Percentiles rank a stretch among this genome's conserved stretches.
These are phyloP conservation scores for Betula pendula DNA, from an alignment of 306 rosid species.

Conservation along the genomic window DNA sequence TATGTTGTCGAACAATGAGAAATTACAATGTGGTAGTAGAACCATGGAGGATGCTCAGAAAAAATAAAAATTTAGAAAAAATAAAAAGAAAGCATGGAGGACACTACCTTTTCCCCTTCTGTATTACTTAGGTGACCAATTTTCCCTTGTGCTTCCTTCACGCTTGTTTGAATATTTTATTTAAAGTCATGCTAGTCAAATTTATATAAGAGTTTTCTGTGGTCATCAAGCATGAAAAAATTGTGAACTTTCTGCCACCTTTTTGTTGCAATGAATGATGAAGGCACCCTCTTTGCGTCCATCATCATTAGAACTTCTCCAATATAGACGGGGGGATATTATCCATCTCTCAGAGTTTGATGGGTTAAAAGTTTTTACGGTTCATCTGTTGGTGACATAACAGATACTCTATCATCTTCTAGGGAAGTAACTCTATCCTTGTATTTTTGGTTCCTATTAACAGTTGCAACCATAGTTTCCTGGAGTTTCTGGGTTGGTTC, in stretches of 20 bases:
- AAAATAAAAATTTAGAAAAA: too few species aligned
- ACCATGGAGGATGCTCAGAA: too few species aligned
- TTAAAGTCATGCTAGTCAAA: too few species aligned
- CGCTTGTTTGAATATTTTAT: too few species aligned
- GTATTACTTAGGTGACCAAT: too few species aligned
- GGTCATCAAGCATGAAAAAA: too few species aligned
- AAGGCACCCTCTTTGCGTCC: neutral
- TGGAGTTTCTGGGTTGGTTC: slow-evolving; percentile 9
- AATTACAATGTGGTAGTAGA: neutral
- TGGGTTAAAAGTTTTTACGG: neutral
- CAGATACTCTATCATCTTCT: neutral
- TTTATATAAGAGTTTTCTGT: too few species aligned
- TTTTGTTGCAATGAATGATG: neutral
- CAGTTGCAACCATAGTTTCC: slow-evolving; percentile 20
- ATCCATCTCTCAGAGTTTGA: slow-evolving; percentile 13
- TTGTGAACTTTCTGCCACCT: too few species aligned
- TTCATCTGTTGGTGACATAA: slow-evolving; percentile 9
- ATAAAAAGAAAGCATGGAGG: too few species aligned
- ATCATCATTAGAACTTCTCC: neutral
- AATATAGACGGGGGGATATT: neutral
- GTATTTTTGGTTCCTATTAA: slow-evolving; percentile 12
- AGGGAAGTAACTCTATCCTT: slow-evolving; percentile 16
- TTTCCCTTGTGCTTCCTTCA: too few species aligned
- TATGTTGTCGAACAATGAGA: too few species aligned
- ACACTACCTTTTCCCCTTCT: neutral